Evolutionary conservation across 1,284 basidiomycete genomes (phyloP).

Genomic region (Mycosarcoma mackinlayi): DNA sequence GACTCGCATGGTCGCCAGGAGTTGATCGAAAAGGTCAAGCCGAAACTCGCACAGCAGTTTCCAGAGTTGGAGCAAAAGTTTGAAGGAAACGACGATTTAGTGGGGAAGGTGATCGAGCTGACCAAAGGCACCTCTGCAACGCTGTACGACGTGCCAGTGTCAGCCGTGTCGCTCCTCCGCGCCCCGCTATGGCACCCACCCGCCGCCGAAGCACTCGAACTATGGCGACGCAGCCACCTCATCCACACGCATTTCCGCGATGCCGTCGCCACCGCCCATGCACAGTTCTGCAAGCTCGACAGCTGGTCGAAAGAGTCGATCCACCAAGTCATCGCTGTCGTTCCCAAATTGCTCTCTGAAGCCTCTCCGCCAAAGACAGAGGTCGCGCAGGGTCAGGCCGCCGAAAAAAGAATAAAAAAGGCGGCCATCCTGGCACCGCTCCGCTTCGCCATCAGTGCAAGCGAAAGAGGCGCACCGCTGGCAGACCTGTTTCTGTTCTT

Average conservation of each 20-base stretch:
- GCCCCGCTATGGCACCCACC: background rate
- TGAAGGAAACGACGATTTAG: background rate
- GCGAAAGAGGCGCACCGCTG: slow-evolving; percentile 30
- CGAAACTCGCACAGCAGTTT: slow-evolving; percentile 12
- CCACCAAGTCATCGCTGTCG: slow-evolving; percentile 17
- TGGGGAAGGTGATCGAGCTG: slow-evolving; percentile 18
- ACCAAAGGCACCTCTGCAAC: slow-evolving; percentile 30
- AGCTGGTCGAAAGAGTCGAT: slow-evolving; percentile 23
- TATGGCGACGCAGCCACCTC: slow-evolving; percentile 14
- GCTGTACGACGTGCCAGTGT: slow-evolving; percentile 26
- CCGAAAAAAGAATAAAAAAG: slow-evolving; percentile 39
- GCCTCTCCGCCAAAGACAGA: slow-evolving; percentile 1
- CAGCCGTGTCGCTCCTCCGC: slow-evolving; percentile 25
- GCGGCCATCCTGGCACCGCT: slow-evolving; percentile 38
- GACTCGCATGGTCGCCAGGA: slow-evolving; percentile 32
- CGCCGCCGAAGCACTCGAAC: background rate
- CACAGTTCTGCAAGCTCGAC: background rate
- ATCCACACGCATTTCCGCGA: slow-evolving; percentile 21
- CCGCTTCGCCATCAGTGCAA: slow-evolving; percentile 36
- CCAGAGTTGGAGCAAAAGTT: slow-evolving; percentile 9
- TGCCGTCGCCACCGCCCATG: slow-evolving; percentile 9
- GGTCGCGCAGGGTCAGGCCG: background rate
- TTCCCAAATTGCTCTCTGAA: slow-evolving; percentile 19
- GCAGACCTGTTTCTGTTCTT: slow-evolving; percentile 43
- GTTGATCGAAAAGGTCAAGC: slow-evolving; percentile 15